Conservation (phyloP, 2,329 filamentous ascomycete genomes). For the Clonostachys sp. region DNA sequence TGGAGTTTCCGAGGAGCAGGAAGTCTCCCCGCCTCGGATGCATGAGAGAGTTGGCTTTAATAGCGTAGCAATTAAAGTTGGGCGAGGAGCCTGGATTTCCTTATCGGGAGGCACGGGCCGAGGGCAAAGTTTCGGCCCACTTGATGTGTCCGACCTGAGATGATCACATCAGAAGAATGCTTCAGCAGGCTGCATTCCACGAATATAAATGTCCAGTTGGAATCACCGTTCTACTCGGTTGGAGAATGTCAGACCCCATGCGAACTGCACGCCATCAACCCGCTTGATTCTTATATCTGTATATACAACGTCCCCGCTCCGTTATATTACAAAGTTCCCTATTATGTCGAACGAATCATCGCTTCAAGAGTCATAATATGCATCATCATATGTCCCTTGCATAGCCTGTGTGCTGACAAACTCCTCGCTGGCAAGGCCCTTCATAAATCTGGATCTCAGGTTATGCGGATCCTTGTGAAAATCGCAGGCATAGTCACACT, state of each 20-base stretch:
- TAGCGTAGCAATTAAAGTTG: neutral
- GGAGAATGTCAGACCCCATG: too few relatives aligned
- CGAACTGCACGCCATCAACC: neutral
- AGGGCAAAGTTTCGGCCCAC: neutral
- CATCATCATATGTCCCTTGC: slow-evolving; percentile 50
- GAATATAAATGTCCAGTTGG: too few relatives aligned
- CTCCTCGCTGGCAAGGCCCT: slow-evolving; percentile 54
- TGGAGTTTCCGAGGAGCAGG: neutral
- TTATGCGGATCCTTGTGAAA: slow-evolving; percentile 65
- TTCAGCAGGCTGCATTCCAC: too few relatives aligned
- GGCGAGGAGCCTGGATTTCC: neutral
- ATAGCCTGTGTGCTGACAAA: slow-evolving; percentile 60
- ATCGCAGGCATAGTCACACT: slow-evolving; percentile 73
- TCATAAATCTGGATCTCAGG: slow-evolving; percentile 52
- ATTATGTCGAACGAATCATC: neutral
- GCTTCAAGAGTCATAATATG: slow-evolving; percentile 37
- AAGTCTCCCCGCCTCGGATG: neutral
- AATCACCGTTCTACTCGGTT: too few relatives aligned
- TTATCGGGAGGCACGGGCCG: neutral
- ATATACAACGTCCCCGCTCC: neutral
- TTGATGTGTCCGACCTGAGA: too few relatives aligned
- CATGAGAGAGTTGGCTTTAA: neutral
- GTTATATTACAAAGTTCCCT: neutral
- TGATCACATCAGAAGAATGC: too few relatives aligned
- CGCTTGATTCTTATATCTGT: neutral